Conservation (phyloP, 768 basidiomycete species). For the Russula brevipes region DNA sequence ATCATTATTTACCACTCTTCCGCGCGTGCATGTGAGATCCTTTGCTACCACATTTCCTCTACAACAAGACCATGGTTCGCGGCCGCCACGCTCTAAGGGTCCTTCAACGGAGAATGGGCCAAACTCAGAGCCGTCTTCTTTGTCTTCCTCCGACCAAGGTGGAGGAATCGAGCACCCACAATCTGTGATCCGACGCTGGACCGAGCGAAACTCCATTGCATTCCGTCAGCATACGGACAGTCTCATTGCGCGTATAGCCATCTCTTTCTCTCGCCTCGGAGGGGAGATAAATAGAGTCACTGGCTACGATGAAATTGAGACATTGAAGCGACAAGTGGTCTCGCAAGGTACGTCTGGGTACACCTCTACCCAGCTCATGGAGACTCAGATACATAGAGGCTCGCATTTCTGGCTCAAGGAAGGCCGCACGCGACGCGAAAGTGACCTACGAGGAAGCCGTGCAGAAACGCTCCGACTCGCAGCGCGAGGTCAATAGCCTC, state of each 20-base stretch:
- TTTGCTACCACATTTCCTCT: background rate
- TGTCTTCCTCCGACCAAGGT: background rate
- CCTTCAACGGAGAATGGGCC: background rate
- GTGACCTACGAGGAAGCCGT: conserved; percentile 71
- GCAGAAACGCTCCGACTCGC: conserved; percentile 72
- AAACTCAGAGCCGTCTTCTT: background rate
- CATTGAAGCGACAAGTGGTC: conserved; percentile 68
- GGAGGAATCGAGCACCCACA: background rate
- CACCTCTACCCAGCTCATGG: background rate
- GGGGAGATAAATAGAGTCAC: conserved; percentile 78
- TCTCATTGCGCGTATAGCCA: conserved; percentile 52
- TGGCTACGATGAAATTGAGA: conserved; percentile 88
- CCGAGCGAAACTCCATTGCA: conserved; percentile 33
- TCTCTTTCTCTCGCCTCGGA: conserved; percentile 69
- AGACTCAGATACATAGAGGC: conserved; percentile 49
- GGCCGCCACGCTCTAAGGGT: background rate
- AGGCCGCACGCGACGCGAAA: conserved; percentile 69
- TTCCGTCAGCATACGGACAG: conserved; percentile 53
- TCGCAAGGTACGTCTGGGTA: conserved; percentile 60
- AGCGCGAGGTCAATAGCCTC: conserved; percentile 94
- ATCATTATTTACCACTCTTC: background rate
- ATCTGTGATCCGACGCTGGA: conserved; percentile 40
- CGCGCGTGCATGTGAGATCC: conserved; percentile 1
- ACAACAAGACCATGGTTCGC: conserved; percentile 2
- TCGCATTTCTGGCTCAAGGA: conserved; percentile 60